Base-by-base conservation (phyloP, 306 rosid species). In the Rosa chinensis region DNA sequence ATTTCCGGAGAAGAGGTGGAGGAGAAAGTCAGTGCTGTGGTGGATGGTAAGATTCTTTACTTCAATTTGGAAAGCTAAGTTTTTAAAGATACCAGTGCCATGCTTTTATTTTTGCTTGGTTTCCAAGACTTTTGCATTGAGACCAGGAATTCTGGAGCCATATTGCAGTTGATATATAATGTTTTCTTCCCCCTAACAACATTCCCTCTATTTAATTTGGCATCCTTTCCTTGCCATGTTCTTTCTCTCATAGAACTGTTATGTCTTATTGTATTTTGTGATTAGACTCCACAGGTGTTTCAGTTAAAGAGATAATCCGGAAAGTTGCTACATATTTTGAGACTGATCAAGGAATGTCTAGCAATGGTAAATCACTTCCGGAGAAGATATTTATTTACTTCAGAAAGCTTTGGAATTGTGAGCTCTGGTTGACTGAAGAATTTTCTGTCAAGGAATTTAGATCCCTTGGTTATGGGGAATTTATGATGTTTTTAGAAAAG, bases 381-480 rank as follows among this genome's bases (percentile, higher is more conserved):
- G 84, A 87, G 84, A 67, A 73, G 66, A 82, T 79, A 79, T 77
- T 86, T 61, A 67, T 78, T 78, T 79, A 87, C 75, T 77, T 87
- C 85, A 88, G 82, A 86, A 89, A 88, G 87, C 90, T 94, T 70
- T 85, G 81, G 52, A 77, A 83, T 62, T 94, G 97, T 79, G 95
- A 89, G 88, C 77, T 25, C 76, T 92, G 97, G 97, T 83, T 94
- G 69, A 81, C 86, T 32, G 90, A 91, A 82, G 90, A 91, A 78
- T 89, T 88, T 87, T 79, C 87, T 67, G 90, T 85, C 55, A 77
- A 84, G 85, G 89, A 87, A 76, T 94, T 94, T 40, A 87, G 59
- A 78, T 82, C 89, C 80, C 93, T 94, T 73, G 99, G 99, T 81
- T 55, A 82, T 75, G 97, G 97, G 86, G 95, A 89, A 72, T 90